phyloP scores from a whole-genome alignment of 257 asterid genomes.

The Plantago major region DNA sequence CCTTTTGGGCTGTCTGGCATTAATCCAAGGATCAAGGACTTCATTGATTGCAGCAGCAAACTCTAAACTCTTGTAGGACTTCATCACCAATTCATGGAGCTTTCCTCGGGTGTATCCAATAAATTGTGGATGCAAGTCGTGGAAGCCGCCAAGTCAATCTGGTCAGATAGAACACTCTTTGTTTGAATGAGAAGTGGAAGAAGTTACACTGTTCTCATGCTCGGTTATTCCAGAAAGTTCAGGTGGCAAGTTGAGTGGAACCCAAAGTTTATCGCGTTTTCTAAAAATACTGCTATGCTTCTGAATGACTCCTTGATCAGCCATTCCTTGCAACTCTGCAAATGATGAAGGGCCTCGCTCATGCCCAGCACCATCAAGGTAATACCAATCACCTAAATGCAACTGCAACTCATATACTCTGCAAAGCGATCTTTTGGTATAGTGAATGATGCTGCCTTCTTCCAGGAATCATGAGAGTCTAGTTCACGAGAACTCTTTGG shows the following conservation, averaged over 20 bases:
- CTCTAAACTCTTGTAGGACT: slow-evolving; percentile 93
- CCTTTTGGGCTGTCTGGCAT: slow-evolving; percentile 87
- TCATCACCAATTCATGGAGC: slow-evolving; percentile 97
- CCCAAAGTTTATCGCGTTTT: slow-evolving; percentile 85
- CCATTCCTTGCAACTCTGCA: slow-evolving; percentile 76
- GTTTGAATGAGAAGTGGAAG: slow-evolving; percentile 9
- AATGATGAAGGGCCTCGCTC: slow-evolving; percentile 85
- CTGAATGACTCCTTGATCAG: slow-evolving; percentile 73
- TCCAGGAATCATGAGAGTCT: slow-evolving; percentile 47
- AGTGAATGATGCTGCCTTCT: slow-evolving; percentile 36
- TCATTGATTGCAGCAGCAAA: slow-evolving; percentile 98
- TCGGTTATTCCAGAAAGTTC: slow-evolving; percentile 29
- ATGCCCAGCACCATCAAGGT: slow-evolving; percentile 96
- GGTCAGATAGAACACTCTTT: slow-evolving; percentile 18
- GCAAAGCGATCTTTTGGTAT: slow-evolving; percentile 61
- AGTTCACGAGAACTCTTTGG: slow-evolving; percentile 49
- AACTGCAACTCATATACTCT: slow-evolving; percentile 66
- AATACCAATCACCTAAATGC: slow-evolving; percentile 90
- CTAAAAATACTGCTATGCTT: slow-evolving; percentile 75
- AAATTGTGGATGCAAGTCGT: slow-evolving; percentile 82
- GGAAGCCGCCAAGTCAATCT: slow-evolving; percentile 42
- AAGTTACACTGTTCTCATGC: slow-evolving; percentile 28
- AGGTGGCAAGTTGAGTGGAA: slow-evolving; percentile 57
- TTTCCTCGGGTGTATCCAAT: slow-evolving; percentile 90
- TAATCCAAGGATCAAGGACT: slow-evolving; percentile 97